Evolutionary conservation across 2,329 filamentous ascomycete genomes (phyloP).

Genomic region (Ceratocystis eucalypticola): DNA sequence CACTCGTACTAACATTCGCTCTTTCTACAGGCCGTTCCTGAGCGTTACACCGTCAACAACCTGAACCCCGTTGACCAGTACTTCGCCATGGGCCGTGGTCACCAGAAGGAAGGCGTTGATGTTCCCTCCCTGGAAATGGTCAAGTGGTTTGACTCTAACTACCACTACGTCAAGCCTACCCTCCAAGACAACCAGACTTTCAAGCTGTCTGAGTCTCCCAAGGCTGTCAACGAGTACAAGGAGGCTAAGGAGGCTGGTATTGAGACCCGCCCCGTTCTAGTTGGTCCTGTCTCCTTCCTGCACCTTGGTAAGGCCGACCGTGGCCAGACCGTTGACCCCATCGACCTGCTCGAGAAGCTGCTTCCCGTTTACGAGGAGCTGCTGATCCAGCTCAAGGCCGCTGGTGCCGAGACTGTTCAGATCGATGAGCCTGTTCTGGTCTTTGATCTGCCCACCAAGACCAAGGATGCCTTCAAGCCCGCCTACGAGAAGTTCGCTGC

Average conservation of each 20-base stretch:
- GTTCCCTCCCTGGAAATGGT: slow-evolving; percentile 97
- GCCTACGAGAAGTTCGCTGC: slow-evolving; percentile 78
- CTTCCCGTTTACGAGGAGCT: slow-evolving; percentile 91
- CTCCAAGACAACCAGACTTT: slow-evolving; percentile 95
- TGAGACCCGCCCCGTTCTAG: slow-evolving; percentile 78
- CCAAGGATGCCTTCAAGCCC: slow-evolving; percentile 96
- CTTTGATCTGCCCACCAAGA: slow-evolving; percentile 78
- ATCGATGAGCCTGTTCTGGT: slow-evolving; percentile 97
- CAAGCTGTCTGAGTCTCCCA: slow-evolving; percentile 74
- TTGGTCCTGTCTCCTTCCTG: slow-evolving; percentile 96
- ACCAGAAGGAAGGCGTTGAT: slow-evolving; percentile 88
- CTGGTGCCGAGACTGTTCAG: slow-evolving; percentile 91
- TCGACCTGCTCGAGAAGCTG: slow-evolving; percentile 84
- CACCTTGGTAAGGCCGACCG: slow-evolving; percentile 96
- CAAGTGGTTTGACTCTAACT: slow-evolving; percentile 99
- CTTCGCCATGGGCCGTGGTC: slow-evolving; percentile 98
- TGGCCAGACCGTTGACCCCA: slow-evolving; percentile 82
- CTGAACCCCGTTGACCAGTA: slow-evolving; percentile 88
- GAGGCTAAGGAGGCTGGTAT: slow-evolving; percentile 98
- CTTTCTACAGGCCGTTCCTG: slow-evolving; percentile 58
- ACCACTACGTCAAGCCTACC: slow-evolving; percentile 99
- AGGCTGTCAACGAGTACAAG: slow-evolving; percentile 86
- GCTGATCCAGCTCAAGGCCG: slow-evolving; percentile 82
- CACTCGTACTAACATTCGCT: slow-evolving; percentile 15
- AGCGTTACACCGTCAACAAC: slow-evolving; percentile 83